Evolutionary conservation across 805 yeast genomes (phyloP), one percentile per base, ranked within the genome.

Genomic region (Candida boleticola): DNA sequence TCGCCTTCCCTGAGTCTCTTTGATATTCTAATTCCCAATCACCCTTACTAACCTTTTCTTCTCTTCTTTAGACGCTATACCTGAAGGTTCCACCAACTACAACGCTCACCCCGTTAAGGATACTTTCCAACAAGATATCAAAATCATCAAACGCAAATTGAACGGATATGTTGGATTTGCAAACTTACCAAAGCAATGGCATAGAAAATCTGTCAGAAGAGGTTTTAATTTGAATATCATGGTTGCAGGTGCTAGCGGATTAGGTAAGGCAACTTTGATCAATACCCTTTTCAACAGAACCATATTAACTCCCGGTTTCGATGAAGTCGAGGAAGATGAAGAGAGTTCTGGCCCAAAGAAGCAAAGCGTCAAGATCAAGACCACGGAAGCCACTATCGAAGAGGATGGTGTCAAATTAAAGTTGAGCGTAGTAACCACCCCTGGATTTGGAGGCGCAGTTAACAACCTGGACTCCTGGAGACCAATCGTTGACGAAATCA

Each of bases 181-280:
- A 52, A 93, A 90, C 68, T 76, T 93, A 58, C 99, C 99, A 45
- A 93, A 90, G 61, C 99, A 93, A 72, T 93, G 97, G 97, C 98
- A 93, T 70, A 82, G 96, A 68, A 89, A 86, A 66, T 84, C 96
- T 2, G 80, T 89, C 47, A 83, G 85, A 64, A 79, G 87, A 58
- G 99, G 99, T 11, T 93, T 93, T 74, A 79, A 74, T 54, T 79
- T 93, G 61, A 93, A 93, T 62, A 62, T 93, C 47, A 79, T 93
- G 80, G 89, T 88, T 44, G 95, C 90, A 48, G 95, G 95, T 52
- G 95, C 88, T 69, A 73, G 83, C 46, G 97, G 99, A 4, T 74
- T 92, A 48, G 99, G 99, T 55, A 92, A 92, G 69, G 74, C 93
- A 26, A 93, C 99, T 21, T 77, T 93, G 59, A 79, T 93, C 57